Evolutionary conservation across 257 asterid genomes (phyloP).

Genomic region (Datura wrightii): DNA sequence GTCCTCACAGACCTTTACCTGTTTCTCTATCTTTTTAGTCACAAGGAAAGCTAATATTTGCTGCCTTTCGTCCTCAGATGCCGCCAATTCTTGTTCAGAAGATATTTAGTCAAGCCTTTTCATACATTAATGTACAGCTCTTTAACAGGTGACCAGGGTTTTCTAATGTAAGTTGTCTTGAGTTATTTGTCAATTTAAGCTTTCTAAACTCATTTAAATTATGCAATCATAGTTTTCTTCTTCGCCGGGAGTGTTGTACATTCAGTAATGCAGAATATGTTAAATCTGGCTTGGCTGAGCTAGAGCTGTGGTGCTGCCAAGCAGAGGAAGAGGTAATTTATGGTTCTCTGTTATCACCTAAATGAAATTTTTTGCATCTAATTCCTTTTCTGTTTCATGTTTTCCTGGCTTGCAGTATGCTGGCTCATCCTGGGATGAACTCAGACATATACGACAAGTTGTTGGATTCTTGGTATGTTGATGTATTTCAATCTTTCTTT

Average conservation of each 20-base stretch:
- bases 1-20: constrained; percentile 16
- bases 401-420: constrained; percentile 66
- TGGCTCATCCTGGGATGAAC: constrained; percentile 98
- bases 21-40: background rate
- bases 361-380: background rate
- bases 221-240: constrained; percentile 43
- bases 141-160: constrained; percentile 70
- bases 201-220: constrained; percentile 10
- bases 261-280: constrained; percentile 95
- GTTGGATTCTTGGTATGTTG: constrained; percentile 97
- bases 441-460: constrained; percentile 93
- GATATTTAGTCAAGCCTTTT: constrained; percentile 79
- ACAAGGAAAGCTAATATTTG: constrained; percentile 24
- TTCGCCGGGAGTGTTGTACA: constrained; percentile 94
- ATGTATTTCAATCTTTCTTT: constrained; percentile 16
- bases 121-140: constrained; percentile 81
- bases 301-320: constrained; percentile 95
- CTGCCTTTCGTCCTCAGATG: constrained; percentile 56
- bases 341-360: background rate
- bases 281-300: constrained; percentile 91
- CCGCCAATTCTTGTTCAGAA: constrained; percentile 90
- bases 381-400: background rate
- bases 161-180: background rate
- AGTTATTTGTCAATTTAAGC: constrained; percentile 2
- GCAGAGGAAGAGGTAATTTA: constrained; percentile 87